A percentile compares a stretch with the other conserved stretches of the same genome.
phyloP scores from a whole-genome alignment of 140 eudicot genomes.

The Stevia rebaudiana region DNA sequence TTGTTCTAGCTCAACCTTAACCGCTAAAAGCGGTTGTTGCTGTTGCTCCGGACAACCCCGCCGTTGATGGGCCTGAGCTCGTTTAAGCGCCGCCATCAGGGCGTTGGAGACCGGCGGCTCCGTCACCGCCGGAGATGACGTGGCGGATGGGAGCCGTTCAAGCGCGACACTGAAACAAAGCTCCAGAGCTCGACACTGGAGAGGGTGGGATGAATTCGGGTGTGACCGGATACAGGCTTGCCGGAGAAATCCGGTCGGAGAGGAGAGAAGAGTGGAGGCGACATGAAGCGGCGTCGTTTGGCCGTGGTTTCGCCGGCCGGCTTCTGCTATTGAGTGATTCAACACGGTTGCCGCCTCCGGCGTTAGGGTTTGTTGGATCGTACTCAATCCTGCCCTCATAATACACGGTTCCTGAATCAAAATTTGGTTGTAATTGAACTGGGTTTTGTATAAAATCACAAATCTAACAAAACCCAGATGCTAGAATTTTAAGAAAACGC shows the following conservation, averaged over 20 bases:
- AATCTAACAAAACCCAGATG: slow-evolving; percentile 20
- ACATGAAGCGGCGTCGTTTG: slow-evolving; percentile 98
- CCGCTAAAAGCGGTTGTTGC: slow-evolving; percentile 90
- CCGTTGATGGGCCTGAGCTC: slow-evolving; percentile 96
- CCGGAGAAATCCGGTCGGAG: slow-evolving; percentile 79
- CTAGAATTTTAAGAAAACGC: background rate
- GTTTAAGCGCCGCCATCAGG: slow-evolving; percentile 88
- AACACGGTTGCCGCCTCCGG: slow-evolving; percentile 81
- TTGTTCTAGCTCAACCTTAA: slow-evolving; percentile 91
- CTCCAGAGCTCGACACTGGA: slow-evolving; percentile 92
- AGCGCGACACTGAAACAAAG: slow-evolving; percentile 92
- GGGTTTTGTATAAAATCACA: slow-evolving; percentile 19
- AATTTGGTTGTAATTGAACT: background rate
- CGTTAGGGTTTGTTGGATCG: slow-evolving; percentile 93
- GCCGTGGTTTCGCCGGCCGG: slow-evolving; percentile 87
- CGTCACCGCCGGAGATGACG: slow-evolving; percentile 26
- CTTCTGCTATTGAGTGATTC: slow-evolving; percentile 79
- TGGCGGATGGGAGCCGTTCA: slow-evolving; percentile 77
- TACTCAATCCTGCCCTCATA: slow-evolving; percentile 89
- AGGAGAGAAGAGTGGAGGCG: slow-evolving; percentile 81
- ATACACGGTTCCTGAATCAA: background rate
- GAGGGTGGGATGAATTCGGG: slow-evolving; percentile 92
- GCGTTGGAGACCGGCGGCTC: slow-evolving; percentile 97
- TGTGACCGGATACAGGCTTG: slow-evolving; percentile 96
- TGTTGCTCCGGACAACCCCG: slow-evolving; percentile 98